Base-by-base conservation (phyloP, 73 alveolate genomes). In the Blepharisma japonicum region DNA sequence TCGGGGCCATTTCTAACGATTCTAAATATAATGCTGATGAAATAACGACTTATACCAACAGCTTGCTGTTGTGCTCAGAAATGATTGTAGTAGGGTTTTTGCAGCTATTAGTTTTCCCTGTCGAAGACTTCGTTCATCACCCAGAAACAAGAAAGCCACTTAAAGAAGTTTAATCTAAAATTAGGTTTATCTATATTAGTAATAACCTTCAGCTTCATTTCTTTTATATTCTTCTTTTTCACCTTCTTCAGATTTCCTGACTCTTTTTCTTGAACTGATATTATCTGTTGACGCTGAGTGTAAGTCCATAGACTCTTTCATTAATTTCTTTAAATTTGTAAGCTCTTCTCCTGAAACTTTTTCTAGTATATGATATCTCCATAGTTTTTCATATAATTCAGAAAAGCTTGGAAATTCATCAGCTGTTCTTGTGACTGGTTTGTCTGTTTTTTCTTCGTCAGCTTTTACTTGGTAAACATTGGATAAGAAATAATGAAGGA, bases 41-140 rank as follows among this genome's bases (percentile, higher is more conserved):
- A 5, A 39, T 61, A 25, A 61, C 74, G 14, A 8, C 23, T 20
- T 61, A 61, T 25, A 61, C 74, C 39, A 61, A 61, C 47, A 61
- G 74, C 46, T 39, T 61, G 14, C 46, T 61, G 14, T 25, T 61
- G 23, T 61, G 74, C 47, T 61, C 74, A 61, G 74, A 61, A 61
- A 61, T 61, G 74, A 61, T 61, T 25, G 23, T 61, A 14, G 14
- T n/a, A 14, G 74, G 74, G 2, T 14, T 61, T 61, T 25, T 61
- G 14, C 74, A 61, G 47, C 23, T 20, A 1, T 14, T 39, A n/a
- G 47, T 61, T 25, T 61, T 61, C 74, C 74, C 74, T 14, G n/a
- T 61, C 18, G 23, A 39, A 14, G 74, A 61, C 48, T 61, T 61
- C 23, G 14, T 32, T 3, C 42, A 32, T 3, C 42, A 32, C 42